Base-by-base conservation (phyloP, 768 basidiomycete genomes). In the Auriscalpium microsporum region DNA sequence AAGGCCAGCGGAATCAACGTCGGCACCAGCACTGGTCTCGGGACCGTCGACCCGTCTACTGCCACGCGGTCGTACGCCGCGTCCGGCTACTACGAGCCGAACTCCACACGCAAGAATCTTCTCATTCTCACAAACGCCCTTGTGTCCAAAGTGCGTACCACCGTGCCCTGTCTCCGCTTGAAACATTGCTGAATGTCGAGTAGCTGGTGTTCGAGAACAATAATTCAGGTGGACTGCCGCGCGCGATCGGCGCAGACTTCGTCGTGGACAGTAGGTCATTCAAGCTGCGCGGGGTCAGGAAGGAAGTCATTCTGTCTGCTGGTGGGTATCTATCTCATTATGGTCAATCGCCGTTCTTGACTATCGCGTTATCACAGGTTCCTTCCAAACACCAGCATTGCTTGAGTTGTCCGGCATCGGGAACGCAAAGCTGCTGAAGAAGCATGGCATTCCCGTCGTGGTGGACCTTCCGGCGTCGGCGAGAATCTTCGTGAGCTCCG, bases 401-500 rank as follows among this genome's bases (percentile, higher is more conserved):
- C 37, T 52, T 19, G 51, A 52, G 19, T 37, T 52, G 5, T 52
- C 51, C 13, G 69, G 69, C 5, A 64, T 71, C 19, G 69, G 68
- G n/a, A 62, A 65, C 54, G 48, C 52, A 28, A 47, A 58, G 13
- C 45, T 67, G 8, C 46, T 71, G 35, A 21, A 36, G 3, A 53
- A 62, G 11, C 55, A 63, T 14, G 67, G 62, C 6, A 68, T 72
- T 45, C 55, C 64, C 9, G 61, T 64, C 23, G 61, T 65, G 48
- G 38, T 73, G n/a, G 63, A 72, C 46, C 65, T 69, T 33, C 71
- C 37, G 66, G 69, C 11, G 72, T 71, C 4, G 69, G 70, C 14
- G 70, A 73, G 56, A 73, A 72, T 50, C 64, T 72, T 35, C 73
- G 69, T 56, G 65, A 67, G 69, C 66, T 28, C 28, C 7, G 28